Conservation (phyloP, 345 rosid species). For the Populus ilicifolia region DNA sequence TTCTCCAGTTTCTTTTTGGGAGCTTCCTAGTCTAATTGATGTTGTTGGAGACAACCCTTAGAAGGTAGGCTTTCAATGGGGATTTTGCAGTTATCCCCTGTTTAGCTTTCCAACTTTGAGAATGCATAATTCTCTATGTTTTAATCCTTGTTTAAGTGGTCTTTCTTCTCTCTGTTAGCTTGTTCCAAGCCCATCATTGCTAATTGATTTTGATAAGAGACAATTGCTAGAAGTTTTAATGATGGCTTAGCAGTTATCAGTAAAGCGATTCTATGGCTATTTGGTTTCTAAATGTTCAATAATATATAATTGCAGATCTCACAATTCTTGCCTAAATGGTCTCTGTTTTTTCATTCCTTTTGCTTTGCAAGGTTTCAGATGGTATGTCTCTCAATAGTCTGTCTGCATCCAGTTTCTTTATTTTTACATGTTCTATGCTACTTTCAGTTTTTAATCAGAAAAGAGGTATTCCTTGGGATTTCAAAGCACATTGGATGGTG, state of each 20-base stretch:
- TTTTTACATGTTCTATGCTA: neutral
- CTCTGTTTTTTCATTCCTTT: neutral
- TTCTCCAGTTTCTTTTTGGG: no score
- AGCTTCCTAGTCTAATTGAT: no score
- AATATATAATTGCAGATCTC: neutral
- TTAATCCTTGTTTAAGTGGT: no score
- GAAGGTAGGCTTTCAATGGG: no score
- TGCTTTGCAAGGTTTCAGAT: neutral
- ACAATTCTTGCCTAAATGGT: neutral
- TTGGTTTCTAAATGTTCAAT: neutral
- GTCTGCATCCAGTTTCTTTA: constrained; percentile 5
- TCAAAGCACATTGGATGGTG: neutral
- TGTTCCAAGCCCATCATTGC: no score
- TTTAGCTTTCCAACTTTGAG: no score
- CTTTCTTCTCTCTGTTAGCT: no score
- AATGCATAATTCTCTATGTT: no score
- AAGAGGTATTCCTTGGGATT: neutral
- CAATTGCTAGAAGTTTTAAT: neutral
- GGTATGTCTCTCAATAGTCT: neutral
- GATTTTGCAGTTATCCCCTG: no score
- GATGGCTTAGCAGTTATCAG: neutral
- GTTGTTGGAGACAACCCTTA: no score
- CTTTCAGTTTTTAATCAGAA: neutral
- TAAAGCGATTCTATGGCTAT: neutral
- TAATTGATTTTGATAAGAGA: no score